phyloP scores from a whole-genome alignment of 805 yeast species.

The Suhomyces prunicola region DNA sequence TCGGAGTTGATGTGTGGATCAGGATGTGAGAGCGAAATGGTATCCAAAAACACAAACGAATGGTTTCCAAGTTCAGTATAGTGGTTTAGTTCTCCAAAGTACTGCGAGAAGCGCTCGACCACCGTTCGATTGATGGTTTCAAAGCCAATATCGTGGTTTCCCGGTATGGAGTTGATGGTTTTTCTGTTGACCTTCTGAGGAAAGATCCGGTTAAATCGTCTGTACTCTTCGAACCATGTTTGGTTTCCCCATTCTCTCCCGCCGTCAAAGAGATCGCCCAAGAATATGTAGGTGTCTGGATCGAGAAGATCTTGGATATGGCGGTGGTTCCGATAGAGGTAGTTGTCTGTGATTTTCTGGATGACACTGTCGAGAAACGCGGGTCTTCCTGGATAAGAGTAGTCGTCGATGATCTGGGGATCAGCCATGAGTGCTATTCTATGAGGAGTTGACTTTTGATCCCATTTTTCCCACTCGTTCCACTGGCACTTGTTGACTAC shows the following conservation, averaged over 20 bases:
- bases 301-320: conserved; percentile 53
- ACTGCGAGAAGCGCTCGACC: conserved; percentile 59
- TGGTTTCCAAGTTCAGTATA: conserved; percentile 63
- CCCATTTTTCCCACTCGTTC: conserved; percentile 67
- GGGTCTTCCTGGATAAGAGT: conserved; percentile 78
- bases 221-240: conserved; percentile 66
- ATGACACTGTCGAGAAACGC: conserved; percentile 51
- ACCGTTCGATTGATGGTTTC: conserved; percentile 64
- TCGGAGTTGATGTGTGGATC: conserved; percentile 44
- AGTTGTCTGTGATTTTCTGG: conserved; percentile 65
- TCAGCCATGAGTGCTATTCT: conserved; percentile 72
- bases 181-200: conserved; percentile 48
- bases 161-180: conserved; percentile 54
- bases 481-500: conserved; percentile 43
- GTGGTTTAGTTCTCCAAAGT: conserved; percentile 71
- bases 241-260: conserved; percentile 82
- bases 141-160: conserved; percentile 96
- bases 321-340: conserved; percentile 72
- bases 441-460: conserved; percentile 34
- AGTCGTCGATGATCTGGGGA: conserved; percentile 88
- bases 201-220: conserved; percentile 66
- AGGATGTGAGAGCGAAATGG: conserved; percentile 72
- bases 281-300: conserved; percentile 74
- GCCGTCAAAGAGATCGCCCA: conserved; percentile 94
- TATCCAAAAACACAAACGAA: conserved; percentile 69